Evolutionary conservation across 2,329 filamentous ascomycete genomes (phyloP).

Genomic region (Penicillium olsonii): DNA sequence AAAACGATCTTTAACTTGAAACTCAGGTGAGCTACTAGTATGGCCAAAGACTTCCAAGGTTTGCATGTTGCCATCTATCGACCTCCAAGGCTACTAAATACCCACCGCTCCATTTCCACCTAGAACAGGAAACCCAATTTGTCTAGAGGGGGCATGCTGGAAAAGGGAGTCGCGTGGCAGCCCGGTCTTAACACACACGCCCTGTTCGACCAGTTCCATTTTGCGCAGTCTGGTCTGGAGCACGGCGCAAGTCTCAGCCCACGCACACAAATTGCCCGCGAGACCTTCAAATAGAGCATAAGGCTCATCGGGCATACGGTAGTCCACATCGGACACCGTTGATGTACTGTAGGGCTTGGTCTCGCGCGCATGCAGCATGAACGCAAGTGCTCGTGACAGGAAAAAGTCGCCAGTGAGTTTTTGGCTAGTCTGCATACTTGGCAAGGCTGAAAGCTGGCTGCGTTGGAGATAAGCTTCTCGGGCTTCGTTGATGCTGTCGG

Average conservation of each 20-base stretch:
- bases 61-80: no score
- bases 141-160: conserved; percentile 18
- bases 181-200: conserved; percentile 1
- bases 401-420: conserved; percentile 38
- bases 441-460: background rate
- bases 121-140: conserved; percentile 33
- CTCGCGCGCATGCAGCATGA: conserved; percentile 41
- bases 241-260: conserved; percentile 42
- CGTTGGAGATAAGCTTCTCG: conserved; percentile 25
- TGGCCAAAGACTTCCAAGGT: no score
- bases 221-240: conserved; percentile 38
- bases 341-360: conserved; percentile 37
- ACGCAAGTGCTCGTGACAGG: conserved; percentile 38
- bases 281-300: conserved; percentile 44
- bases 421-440: conserved; percentile 7
- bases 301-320: conserved; percentile 44
- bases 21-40: no score
- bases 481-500: conserved; percentile 21
- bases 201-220: conserved; percentile 27
- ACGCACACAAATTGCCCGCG: conserved; percentile 43
- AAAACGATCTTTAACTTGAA: no score
- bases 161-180: conserved; percentile 24
- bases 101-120: conserved; percentile 31
- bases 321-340: conserved; percentile 25
- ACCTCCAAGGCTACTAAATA: conserved; percentile 2